These are phyloP conservation scores for Cercophora sp. DNA, from an alignment of 495 filamentous ascomycete genomes.

Conservation along the genomic window DNA sequence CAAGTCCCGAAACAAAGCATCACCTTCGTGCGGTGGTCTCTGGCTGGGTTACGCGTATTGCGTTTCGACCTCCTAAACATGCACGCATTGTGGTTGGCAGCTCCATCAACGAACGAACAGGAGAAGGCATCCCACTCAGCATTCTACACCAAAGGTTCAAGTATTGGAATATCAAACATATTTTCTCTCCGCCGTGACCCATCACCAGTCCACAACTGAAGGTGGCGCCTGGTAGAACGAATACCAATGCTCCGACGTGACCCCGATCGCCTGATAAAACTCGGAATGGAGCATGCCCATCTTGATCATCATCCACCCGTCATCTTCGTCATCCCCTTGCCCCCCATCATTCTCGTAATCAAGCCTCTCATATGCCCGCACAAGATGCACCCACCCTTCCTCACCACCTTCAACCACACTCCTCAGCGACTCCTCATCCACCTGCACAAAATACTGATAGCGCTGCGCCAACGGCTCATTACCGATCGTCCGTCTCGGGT, in stretches of 20 bases:
- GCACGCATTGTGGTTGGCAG: too few species aligned
- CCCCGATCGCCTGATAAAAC: not conserved
- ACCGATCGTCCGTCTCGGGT: too few species aligned
- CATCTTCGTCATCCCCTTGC: not conserved
- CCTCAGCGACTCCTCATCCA: slow-evolving; percentile 3
- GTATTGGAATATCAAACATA: too few species aligned
- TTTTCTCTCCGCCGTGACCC: too few species aligned
- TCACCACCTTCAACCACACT: not conserved
- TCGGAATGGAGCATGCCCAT: not conserved
- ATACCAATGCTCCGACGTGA: not conserved
- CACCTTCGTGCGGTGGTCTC: not conserved
- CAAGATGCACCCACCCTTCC: not conserved
- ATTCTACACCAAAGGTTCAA: too few species aligned
- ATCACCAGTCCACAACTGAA: not conserved
- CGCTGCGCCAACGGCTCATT: not conserved
- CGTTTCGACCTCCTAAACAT: too few species aligned
- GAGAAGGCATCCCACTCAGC: too few species aligned
- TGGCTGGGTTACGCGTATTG: slow-evolving; percentile 2
- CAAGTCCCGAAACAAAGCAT: not conserved
- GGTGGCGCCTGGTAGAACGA: not conserved
- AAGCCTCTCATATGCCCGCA: not conserved
- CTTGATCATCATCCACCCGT: slow-evolving; percentile 4
- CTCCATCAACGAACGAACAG: too few species aligned
- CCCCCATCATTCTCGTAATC: not conserved
- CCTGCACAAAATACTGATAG: slow-evolving; percentile 2